These are phyloP conservation scores for Umbilicus rupestris DNA, from an alignment of 164 flowering plant species.

Conservation along the genomic window DNA sequence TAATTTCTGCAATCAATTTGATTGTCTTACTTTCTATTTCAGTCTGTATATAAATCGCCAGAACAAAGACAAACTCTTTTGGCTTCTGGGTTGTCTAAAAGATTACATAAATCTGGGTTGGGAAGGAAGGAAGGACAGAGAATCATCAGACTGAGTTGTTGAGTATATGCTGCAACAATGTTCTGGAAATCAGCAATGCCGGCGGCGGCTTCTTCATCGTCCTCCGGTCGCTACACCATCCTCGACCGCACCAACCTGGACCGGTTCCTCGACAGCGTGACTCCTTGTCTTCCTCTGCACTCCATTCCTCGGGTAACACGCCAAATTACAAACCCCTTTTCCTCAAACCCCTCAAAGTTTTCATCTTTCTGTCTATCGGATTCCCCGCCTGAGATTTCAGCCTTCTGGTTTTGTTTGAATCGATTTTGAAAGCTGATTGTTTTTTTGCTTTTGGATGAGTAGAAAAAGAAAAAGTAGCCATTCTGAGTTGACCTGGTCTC, in stretches of 20 bases:
- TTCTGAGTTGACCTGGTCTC: too few species aligned
- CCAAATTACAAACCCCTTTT: not conserved
- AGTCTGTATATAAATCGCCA: too few species aligned
- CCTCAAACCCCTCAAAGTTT: not conserved
- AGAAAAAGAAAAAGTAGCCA: too few species aligned
- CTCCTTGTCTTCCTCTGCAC: slow-evolving; percentile 2
- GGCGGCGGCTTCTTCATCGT: not conserved
- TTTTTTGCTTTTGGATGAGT: too few species aligned
- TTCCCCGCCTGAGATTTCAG: not conserved
- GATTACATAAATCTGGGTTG: too few species aligned
- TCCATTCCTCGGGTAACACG: not conserved
- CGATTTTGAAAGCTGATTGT: too few species aligned
- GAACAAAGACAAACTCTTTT: too few species aligned
- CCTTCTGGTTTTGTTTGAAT: not conserved
- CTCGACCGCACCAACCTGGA: not conserved
- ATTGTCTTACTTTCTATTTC: too few species aligned
- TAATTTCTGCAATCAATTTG: too few species aligned
- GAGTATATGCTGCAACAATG: not conserved
- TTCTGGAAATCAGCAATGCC: slow-evolving; percentile 4
- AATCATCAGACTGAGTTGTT: not conserved
- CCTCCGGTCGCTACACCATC: not conserved
- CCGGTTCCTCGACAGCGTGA: slow-evolving; percentile 2
- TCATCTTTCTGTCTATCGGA: not conserved
- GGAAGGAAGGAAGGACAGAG: too few species aligned
- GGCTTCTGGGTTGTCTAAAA: too few species aligned